Base-by-base conservation (phyloP, 2,329 filamentous ascomycete genomes). In the Cytospora piceicola region DNA sequence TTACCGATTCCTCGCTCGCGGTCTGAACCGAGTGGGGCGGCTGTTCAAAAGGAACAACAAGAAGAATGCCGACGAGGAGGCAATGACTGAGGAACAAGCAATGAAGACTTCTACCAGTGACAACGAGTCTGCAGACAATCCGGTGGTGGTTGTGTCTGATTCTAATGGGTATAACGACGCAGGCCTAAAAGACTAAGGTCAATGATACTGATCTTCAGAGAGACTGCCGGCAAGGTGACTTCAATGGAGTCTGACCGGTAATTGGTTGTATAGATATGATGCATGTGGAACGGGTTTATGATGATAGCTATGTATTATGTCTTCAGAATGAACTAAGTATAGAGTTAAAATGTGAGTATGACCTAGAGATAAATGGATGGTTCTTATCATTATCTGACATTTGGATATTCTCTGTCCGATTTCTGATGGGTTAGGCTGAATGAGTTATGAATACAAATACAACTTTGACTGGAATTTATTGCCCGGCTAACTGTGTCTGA, bases 1-100 rank as follows among this genome's bases (percentile, higher is more conserved):
- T 1, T 77, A 76, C 27, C 65, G 64, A 12, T 62, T 68, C n/a
- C 29, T 74, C 0, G 69, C 64, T 12, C 66, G 60, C 30, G 49
- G 67, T 3, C 71, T 71, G 7, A 55, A 61, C n/a, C 70, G 69
- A 46, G 63, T 74, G 9, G 60, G 64, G 0, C 49, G 52, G 27
- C 27, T 68, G 2, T 67, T 68, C 52, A 66, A 29, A 46, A 63
- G 20, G 32, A 63, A 61, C 46, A 68, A 66, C 46, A 68, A 66
- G 60, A 61, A 61, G 30, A 4, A 20, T 2, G 12, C 14, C 15
- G 59, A 67, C 3, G 66, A 65, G 63, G 58, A 65, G 58, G 58
- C 61, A 3, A 9, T n/a, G 39, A 42, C 3, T 42, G 17, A 42
- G 20, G 17, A 17, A 30, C 24, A 8, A 46, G 42, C 2, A 27